Conservation (phyloP, 2,329 filamentous ascomycete genomes). For the Ophiocordyceps camponoti-rufipedis region DNA sequence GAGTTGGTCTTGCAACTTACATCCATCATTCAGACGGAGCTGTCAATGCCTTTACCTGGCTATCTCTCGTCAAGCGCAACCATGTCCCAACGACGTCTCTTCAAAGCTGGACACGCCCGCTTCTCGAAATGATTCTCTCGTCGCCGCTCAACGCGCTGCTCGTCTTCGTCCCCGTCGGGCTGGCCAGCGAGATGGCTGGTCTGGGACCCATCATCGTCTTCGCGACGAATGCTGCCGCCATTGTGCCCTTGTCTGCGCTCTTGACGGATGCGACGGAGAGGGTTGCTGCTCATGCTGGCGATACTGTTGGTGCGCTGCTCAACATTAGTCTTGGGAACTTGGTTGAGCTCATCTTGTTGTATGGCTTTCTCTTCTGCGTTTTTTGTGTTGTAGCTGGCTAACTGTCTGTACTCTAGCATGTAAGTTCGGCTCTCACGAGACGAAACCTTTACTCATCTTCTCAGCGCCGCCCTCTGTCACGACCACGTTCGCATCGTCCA, state of each 20-base stretch:
- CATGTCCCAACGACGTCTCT: no score
- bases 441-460: no score
- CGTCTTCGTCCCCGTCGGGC: conserved; percentile 52
- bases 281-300: conserved; percentile 35
- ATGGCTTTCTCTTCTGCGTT: conserved; percentile 9
- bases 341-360: conserved; percentile 43
- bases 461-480: conserved; percentile 31
- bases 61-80: no score
- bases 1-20: no score
- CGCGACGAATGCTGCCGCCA: conserved; percentile 40
- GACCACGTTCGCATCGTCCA: conserved; percentile 60
- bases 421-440: conserved; percentile 7
- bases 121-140: conserved; percentile 11
- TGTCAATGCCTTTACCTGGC: neutral
- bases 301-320: conserved; percentile 38
- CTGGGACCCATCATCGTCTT: conserved; percentile 27
- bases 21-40: no score
- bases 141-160: conserved; percentile 46
- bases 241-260: conserved; percentile 38
- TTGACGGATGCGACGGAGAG: conserved; percentile 41
- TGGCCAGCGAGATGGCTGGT: conserved; percentile 28
- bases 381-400: no score
- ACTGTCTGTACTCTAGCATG: conserved; percentile 10
- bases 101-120: neutral
- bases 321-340: conserved; percentile 46